phyloP scores from a whole-genome alignment of 345 rosid species.

The Streptanthus diversifolius region DNA sequence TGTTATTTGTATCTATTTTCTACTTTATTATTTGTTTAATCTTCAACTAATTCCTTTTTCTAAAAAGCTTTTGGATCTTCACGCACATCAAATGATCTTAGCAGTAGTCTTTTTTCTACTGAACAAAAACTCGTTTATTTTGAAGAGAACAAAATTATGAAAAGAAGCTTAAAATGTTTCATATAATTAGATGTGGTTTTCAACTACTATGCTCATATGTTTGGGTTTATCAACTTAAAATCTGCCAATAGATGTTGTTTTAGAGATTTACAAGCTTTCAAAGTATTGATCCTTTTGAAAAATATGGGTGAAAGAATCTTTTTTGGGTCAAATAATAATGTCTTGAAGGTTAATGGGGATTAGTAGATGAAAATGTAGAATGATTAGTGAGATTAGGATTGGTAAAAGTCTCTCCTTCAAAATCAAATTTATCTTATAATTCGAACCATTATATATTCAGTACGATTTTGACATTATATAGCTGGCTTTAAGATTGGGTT shows the following conservation, averaged over 20 bases:
- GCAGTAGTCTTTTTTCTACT: neutral
- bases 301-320: conserved; percentile 3
- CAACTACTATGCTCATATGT: conserved; percentile 17
- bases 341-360: conserved; percentile 3
- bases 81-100: conserved; percentile 34
- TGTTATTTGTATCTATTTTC: neutral
- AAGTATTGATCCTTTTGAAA: conserved; percentile 20
- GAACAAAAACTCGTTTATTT: neutral
- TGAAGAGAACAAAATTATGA: neutral
- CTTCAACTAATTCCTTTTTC: neutral
- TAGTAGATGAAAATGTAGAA: neutral
- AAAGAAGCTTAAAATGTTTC: neutral
- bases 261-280: conserved; percentile 11
- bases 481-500: conserved; percentile 28
- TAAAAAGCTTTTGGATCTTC: conserved; percentile 29
- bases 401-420: neutral
- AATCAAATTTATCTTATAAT: neutral
- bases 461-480: conserved; percentile 4
- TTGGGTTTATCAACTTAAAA: neutral
- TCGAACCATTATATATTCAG: neutral
- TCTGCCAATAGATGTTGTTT: neutral
- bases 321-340: neutral
- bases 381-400: conserved; percentile 12
- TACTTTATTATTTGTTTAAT: conserved; percentile 28
- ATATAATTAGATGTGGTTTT: conserved; percentile 2